phyloP scores from a whole-genome alignment of 2,329 filamentous ascomycete genomes.

The Aspergillus ochraceus region DNA sequence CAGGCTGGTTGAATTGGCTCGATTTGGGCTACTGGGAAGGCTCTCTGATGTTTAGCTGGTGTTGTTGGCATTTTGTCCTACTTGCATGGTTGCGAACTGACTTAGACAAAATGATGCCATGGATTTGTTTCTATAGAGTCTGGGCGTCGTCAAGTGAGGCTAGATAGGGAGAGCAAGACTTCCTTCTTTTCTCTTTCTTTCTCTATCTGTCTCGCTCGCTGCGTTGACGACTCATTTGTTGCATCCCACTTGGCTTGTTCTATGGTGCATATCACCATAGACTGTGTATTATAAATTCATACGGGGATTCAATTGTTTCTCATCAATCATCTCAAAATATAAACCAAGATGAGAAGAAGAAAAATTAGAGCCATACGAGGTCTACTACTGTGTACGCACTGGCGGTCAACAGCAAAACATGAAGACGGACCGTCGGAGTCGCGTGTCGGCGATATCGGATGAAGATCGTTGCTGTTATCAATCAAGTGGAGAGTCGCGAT shows the following conservation, averaged over 20 bases:
- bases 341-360: neutral
- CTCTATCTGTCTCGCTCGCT: neutral
- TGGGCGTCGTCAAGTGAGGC: neutral
- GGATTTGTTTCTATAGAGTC: neutral
- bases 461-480: slow-evolving; percentile 3
- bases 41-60: neutral
- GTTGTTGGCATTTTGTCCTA: slow-evolving; percentile 5
- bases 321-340: neutral
- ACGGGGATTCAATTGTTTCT: neutral
- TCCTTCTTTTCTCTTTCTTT: no score
- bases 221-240: neutral
- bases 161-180: neutral
- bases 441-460: neutral
- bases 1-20: neutral
- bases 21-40: neutral
- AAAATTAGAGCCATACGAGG: neutral
- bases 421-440: neutral
- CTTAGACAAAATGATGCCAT: slow-evolving; percentile 8
- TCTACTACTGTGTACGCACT: no score
- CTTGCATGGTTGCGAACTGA: slow-evolving; percentile 3
- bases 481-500: neutral
- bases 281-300: slow-evolving; percentile 4
- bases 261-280: slow-evolving; percentile 5
- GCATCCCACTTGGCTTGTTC: neutral
- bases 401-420: neutral